phyloP scores from a whole-genome alignment of 2,329 filamentous ascomycete genomes.

The Drechslerella stenobrocha region DNA sequence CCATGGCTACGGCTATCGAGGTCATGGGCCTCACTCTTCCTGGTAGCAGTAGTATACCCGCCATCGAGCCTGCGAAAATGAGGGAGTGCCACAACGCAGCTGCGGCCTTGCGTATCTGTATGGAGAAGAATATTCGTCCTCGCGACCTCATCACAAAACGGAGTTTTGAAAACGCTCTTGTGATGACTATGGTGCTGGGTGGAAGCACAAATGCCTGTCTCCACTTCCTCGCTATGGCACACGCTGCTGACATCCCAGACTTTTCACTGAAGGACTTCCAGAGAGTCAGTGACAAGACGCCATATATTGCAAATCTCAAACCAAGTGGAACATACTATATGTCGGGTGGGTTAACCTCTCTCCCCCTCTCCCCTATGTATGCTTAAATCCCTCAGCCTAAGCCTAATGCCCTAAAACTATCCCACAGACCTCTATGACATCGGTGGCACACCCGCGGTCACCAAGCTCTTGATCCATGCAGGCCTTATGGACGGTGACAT shows the following conservation, averaged over 20 bases:
- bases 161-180: constrained; percentile 83
- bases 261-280: constrained; percentile 82
- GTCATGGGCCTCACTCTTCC: constrained; percentile 82
- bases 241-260: constrained; percentile 72
- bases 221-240: constrained; percentile 87
- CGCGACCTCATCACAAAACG: constrained; percentile 76
- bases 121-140: constrained; percentile 81
- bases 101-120: constrained; percentile 74
- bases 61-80: constrained; percentile 72
- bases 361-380: too few species aligned
- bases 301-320: constrained; percentile 81
- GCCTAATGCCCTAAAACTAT: not conserved
- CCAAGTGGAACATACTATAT: constrained; percentile 84
- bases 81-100: constrained; percentile 82
- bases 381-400: too few species aligned
- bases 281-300: constrained; percentile 77
- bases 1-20: constrained; percentile 88
- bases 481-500: constrained; percentile 75
- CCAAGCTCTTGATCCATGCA: constrained; percentile 79
- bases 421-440: constrained; percentile 75
- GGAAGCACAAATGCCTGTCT: constrained; percentile 87
- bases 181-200: constrained; percentile 88
- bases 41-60: constrained; percentile 81
- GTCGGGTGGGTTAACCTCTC: constrained; percentile 57
- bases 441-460: constrained; percentile 80